These are phyloP conservation scores for Dactylonectria estremocensis DNA, from an alignment of 2,329 filamentous ascomycete genomes.

Conservation along the genomic window DNA sequence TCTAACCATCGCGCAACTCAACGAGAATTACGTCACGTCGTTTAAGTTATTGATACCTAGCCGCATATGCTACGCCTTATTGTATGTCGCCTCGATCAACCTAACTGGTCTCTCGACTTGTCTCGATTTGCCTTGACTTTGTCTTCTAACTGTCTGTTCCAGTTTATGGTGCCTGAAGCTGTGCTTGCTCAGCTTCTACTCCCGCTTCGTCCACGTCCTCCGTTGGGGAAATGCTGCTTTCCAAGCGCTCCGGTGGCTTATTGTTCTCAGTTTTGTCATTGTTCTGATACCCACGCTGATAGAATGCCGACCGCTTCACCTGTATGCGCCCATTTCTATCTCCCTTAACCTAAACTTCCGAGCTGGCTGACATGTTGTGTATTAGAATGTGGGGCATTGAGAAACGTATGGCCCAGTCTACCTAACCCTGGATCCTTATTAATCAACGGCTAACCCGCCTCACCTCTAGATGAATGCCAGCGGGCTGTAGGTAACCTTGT, in stretches of 20 bases:
- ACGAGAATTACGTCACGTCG: conserved; percentile 28
- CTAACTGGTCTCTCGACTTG: too few species aligned
- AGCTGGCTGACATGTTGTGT: too few species aligned
- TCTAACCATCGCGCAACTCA: conserved; percentile 27
- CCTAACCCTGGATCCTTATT: neutral
- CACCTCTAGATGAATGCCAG: too few species aligned
- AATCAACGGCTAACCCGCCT: conserved; percentile 16
- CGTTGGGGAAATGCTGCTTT: conserved; percentile 25
- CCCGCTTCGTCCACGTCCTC: conserved; percentile 41
- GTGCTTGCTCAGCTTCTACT: conserved; percentile 44
- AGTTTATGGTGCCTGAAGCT: conserved; percentile 45
- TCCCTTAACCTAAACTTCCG: neutral
- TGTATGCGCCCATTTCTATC: conserved; percentile 16
- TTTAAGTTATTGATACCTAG: conserved; percentile 38
- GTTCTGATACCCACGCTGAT: conserved; percentile 38
- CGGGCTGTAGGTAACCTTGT: conserved; percentile 38
- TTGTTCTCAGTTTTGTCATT: conserved; percentile 36
- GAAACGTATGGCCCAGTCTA: neutral
- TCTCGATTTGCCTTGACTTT: too few species aligned
- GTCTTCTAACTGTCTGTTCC: too few species aligned
- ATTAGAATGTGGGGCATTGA: too few species aligned
- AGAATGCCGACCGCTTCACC: conserved; percentile 40
- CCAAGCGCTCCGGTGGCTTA: conserved; percentile 35
- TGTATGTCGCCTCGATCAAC: conserved; percentile 21
- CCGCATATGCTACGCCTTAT: conserved; percentile 43